Base-by-base conservation (phyloP, 495 filamentous ascomycete genomes). In the Annulohypoxylon moriforme region DNA sequence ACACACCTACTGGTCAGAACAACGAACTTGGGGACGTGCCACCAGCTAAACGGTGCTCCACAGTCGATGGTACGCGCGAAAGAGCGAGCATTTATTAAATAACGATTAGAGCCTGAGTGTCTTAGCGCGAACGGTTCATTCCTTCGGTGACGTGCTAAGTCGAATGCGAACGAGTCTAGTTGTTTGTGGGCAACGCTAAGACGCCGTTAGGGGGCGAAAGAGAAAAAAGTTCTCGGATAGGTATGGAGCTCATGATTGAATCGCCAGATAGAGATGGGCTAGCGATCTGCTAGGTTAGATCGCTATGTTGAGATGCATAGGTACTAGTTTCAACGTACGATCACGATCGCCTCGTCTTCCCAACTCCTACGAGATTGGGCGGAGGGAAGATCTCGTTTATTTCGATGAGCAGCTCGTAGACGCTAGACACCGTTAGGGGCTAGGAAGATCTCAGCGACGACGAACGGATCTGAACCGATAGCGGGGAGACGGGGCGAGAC, bases 391-490 rank as follows among this genome's bases (percentile, higher is more conserved):
- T 44, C 40, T n/a, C 40, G 40, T 44, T 44, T 44, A 44, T 44
- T 44, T 44, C 6, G 40, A 44, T 44, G 40, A 20, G 31, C 16
- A n/a, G 4, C 10, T 31, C 44, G 18, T 29, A 52, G 4, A 58
- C 36, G 20, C 36, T n/a, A 24, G 24, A 40, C n/a, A 47, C 50
- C n/a, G 27, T 40, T 29, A 52, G 20, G 64, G 40, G 14, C 14
- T 40, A 29, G 68, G 44, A 71, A 71, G 29, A 57, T 29, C 40
- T 53, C 16, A 40, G 57, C 22, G 24, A 47, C 27, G 22, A 29
- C 13, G 61, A 36, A 36, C 8, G 55, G 16, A 36, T 16, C 46
- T 47, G 25, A 42, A 49, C 27, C 53, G 68, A 22, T 42, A 46
- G 42, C 58, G 57, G 33, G 20, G 40, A 31, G 55, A 58, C 33